Conservation (phyloP, 1,284 basidiomycete species). For the Chalciporus sp. region DNA sequence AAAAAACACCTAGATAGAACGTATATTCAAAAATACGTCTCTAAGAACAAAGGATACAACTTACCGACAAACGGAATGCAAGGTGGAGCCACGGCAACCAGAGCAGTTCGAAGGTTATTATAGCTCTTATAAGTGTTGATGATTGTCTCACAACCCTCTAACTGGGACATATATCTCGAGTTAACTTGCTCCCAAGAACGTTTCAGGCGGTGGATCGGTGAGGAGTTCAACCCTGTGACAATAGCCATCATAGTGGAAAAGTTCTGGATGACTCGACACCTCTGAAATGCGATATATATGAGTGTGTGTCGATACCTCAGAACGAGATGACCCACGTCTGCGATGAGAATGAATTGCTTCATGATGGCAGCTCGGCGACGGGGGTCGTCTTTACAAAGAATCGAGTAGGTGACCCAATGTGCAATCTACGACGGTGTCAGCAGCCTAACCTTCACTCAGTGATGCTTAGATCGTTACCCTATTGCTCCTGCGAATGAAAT, state of each 20-base stretch:
- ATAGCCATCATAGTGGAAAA: conserved; percentile 82
- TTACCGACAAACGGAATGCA: conserved; percentile 83
- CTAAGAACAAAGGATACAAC: conserved; percentile 22
- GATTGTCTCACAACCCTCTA: conserved; percentile 54
- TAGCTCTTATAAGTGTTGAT: conserved; percentile 79
- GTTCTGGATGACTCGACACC: conserved; percentile 72
- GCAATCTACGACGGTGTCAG: conserved; percentile 45
- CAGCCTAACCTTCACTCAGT: neutral
- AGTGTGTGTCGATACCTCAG: conserved; percentile 5
- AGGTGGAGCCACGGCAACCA: conserved; percentile 71
- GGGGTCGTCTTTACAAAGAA: conserved; percentile 70
- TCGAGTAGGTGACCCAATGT: conserved; percentile 77
- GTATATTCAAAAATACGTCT: conserved; percentile 1
- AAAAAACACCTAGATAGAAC: conserved; percentile 61
- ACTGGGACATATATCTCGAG: conserved; percentile 48
- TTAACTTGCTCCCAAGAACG: conserved; percentile 77
- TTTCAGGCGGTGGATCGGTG: conserved; percentile 73
- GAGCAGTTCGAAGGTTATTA: conserved; percentile 66
- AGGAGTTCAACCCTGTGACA: conserved; percentile 77
- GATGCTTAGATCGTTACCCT: conserved; percentile 42
- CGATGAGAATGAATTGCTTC: conserved; percentile 78
- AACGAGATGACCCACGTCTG: conserved; percentile 56
- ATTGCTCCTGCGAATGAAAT: conserved; percentile 75
- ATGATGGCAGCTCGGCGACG: conserved; percentile 68
- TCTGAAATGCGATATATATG: conserved; percentile 40